These are phyloP conservation scores for Globisporangium paroecandrum DNA, from an alignment of 352 stramenopile species.

Conservation along the genomic window DNA sequence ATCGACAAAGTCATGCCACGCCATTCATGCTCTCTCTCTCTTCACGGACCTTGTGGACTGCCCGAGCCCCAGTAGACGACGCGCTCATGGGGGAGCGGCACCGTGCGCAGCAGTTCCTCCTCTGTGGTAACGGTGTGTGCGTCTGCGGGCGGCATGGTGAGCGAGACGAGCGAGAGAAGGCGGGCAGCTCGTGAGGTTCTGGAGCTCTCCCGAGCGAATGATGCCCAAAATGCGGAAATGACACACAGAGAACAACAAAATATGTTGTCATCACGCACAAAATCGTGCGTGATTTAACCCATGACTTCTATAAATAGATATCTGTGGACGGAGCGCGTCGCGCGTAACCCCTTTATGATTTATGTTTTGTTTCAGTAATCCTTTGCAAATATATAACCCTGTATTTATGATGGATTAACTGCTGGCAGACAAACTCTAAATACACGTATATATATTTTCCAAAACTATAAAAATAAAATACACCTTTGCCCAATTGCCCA, in stretches of 20 bases:
- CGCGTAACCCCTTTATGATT: background rate
- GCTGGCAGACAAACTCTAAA: too few species aligned
- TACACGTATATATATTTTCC: too few species aligned
- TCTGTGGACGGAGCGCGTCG: background rate
- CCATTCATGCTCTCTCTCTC: background rate
- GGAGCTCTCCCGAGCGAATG: background rate
- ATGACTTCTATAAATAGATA: background rate
- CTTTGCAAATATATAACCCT: background rate
- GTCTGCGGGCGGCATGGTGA: slow-evolving; percentile 7
- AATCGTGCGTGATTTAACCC: background rate
- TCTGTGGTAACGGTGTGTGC: slow-evolving; percentile 35
- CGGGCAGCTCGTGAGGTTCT: background rate
- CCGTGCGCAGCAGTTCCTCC: slow-evolving; percentile 51
- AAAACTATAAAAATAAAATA: too few species aligned
- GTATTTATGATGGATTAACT: background rate
- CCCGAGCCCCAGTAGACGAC: slow-evolving; percentile 84
- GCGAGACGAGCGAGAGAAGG: background rate
- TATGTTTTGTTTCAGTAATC: background rate
- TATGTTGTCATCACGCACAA: background rate
- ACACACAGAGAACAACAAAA: background rate
- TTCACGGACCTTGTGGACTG: slow-evolving; percentile 61
- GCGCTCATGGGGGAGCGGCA: slow-evolving; percentile 62
- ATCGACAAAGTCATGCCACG: too few species aligned
- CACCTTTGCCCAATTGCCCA: too few species aligned
- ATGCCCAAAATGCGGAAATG: background rate